These are phyloP conservation scores for Salix dunnii DNA, from an alignment of 345 rosid species.

Conservation along the genomic window DNA sequence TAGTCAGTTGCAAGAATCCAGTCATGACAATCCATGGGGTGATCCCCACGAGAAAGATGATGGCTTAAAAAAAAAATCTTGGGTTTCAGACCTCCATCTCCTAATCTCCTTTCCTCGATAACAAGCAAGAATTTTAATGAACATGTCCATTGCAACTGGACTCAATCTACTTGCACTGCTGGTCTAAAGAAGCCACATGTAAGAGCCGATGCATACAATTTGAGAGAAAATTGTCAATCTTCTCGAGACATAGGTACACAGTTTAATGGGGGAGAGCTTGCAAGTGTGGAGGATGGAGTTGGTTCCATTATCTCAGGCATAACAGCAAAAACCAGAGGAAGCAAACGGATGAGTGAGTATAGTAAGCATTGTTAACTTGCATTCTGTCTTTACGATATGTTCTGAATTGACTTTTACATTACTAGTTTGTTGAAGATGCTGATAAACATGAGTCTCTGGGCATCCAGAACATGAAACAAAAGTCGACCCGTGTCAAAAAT, in stretches of 20 bases:
- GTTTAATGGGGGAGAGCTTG: conserved; percentile 9
- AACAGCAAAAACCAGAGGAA: conserved; percentile 8
- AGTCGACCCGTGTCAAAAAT: not conserved
- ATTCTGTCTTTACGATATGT: conserved; percentile 6
- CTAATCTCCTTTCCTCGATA: not conserved
- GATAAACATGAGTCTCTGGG: conserved; percentile 7
- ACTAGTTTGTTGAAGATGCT: conserved; percentile 1
- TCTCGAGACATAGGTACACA: conserved; percentile 22
- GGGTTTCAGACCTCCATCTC: conserved; percentile 4
- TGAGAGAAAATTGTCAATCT: conserved; percentile 3
- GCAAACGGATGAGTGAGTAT: conserved; percentile 16
- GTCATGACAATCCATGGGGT: conserved; percentile 6
- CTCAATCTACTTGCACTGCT: not conserved
- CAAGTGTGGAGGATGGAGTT: conserved; percentile 5
- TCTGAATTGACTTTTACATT: not conserved
- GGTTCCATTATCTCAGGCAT: conserved; percentile 1
- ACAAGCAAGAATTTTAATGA: not conserved
- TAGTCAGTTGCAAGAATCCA: conserved; percentile 12
- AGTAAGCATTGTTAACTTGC: conserved; percentile 14
- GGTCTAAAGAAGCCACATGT: not conserved
- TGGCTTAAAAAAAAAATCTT: not conserved
- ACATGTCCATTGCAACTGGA: not conserved
- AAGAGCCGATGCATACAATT: not conserved
- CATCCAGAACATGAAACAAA: conserved; percentile 4
- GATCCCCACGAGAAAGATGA: conserved; percentile 9